Conservation (phyloP, 805 yeast species). For the Wickerhamomyces hampshirensis region DNA sequence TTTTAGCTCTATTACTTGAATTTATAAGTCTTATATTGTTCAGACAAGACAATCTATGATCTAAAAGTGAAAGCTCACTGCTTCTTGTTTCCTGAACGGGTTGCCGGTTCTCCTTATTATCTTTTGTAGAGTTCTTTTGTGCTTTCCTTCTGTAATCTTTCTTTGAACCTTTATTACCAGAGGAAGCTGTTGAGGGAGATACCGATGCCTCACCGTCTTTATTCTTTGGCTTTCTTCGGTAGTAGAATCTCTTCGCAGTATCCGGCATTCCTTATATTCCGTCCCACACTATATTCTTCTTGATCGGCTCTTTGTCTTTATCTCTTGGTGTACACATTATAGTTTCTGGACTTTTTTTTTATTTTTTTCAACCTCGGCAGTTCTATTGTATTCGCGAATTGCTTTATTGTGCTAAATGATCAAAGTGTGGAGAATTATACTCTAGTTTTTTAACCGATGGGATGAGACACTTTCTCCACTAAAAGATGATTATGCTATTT, state of each 20-base stretch:
- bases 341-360: not conserved
- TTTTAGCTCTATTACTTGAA: constrained; percentile 16
- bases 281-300: not conserved
- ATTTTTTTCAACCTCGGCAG: constrained; percentile 1
- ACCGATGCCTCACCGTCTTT: not conserved
- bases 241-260: not conserved
- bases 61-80: constrained; percentile 12
- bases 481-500: too few species aligned
- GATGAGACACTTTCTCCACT: not conserved
- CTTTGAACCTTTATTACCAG: not conserved
- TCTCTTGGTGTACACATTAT: not conserved
- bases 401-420: not conserved
- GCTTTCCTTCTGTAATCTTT: too few species aligned
- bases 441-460: not conserved
- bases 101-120: not conserved
- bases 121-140: not conserved
- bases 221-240: constrained; percentile 1
- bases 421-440: not conserved
- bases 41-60: constrained; percentile 7
- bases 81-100: constrained; percentile 9
- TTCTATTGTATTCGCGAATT: not conserved
- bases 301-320: not conserved
- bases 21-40: constrained; percentile 16
- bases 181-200: not conserved
- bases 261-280: not conserved